Conservation (phyloP, 805 yeast species). For the Ogataea nakhonphanomensis region DNA sequence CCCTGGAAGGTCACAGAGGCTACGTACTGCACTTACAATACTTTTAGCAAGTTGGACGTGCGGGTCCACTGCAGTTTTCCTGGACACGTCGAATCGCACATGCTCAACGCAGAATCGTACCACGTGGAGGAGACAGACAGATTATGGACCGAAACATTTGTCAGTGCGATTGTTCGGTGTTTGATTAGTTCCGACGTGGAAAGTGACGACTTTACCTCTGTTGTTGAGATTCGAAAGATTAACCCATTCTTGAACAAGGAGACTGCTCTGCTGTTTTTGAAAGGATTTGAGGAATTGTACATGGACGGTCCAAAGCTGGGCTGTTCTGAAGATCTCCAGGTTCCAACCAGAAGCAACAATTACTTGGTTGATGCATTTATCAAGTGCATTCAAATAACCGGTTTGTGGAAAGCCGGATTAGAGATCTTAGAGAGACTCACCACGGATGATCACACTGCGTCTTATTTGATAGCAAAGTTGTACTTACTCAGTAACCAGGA, state of each 20-base stretch:
- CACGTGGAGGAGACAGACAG: conserved; percentile 46
- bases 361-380: conserved; percentile 74
- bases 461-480: conserved; percentile 52
- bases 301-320: conserved; percentile 67
- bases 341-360: conserved; percentile 60
- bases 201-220: conserved; percentile 56
- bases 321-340: conserved; percentile 59
- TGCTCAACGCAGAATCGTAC: conserved; percentile 52
- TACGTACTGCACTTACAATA: conserved; percentile 63
- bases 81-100: conserved; percentile 60
- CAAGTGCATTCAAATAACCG: conserved; percentile 60
- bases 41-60: conserved; percentile 60
- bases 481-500: conserved; percentile 55
- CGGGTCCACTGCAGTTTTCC: conserved; percentile 73
- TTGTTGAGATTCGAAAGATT: conserved; percentile 81
- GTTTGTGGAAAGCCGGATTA: conserved; percentile 57
- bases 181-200: conserved; percentile 70
- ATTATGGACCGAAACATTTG: conserved; percentile 60
- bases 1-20: conserved; percentile 70
- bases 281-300: conserved; percentile 65
- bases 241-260: conserved; percentile 63
- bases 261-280: conserved; percentile 51
- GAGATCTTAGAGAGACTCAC: conserved; percentile 54
- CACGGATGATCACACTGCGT: conserved; percentile 52
- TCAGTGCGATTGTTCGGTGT: conserved; percentile 72